Percentiles rank a stretch among this genome's conserved stretches.
These are phyloP conservation scores for Croton laevigatus DNA, from an alignment of 441 rosid genomes.

Conservation along the genomic window DNA sequence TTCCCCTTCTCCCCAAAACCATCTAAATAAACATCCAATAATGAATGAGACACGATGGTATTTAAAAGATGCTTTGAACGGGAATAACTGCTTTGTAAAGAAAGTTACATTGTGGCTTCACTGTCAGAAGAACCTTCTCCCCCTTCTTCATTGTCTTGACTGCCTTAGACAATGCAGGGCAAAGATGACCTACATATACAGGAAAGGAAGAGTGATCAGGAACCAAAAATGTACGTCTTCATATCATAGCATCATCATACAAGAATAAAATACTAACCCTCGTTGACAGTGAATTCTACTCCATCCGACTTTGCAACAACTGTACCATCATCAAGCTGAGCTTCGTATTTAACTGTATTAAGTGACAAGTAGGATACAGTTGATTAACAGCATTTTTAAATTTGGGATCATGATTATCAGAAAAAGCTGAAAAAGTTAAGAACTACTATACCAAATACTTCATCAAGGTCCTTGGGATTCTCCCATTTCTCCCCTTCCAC, in stretches of 20 bases:
- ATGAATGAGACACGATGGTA: not conserved
- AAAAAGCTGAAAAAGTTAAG: not conserved
- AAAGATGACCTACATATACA: slow-evolving; percentile 58
- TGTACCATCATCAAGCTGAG: slow-evolving; percentile 67
- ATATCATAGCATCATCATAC: not conserved
- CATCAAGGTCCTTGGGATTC: slow-evolving; percentile 79
- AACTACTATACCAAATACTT: slow-evolving; percentile 58
- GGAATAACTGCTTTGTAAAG: not conserved
- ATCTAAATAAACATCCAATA: slow-evolving; percentile 37
- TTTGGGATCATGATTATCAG: not conserved
- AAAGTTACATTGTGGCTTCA: slow-evolving; percentile 79
- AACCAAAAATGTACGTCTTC: not conserved
- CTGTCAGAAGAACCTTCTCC: slow-evolving; percentile 66
- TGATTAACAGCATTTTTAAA: no score
- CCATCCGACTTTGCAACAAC: slow-evolving; percentile 67
- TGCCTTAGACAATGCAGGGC: slow-evolving; percentile 69
- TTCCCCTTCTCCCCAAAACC: slow-evolving; percentile 92
- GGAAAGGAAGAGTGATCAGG: slow-evolving; percentile 35
- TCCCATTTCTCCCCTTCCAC: slow-evolving; percentile 76
- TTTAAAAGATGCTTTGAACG: no score
- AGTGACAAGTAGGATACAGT: not conserved
- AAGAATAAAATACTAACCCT: slow-evolving; percentile 38
- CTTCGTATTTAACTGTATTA: slow-evolving; percentile 71
- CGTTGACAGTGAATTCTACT: slow-evolving; percentile 68
- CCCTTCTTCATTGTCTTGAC: slow-evolving; percentile 91